Conservation (phyloP, 1,284 basidiomycete genomes). For the Malassezia brasiliensis region DNA sequence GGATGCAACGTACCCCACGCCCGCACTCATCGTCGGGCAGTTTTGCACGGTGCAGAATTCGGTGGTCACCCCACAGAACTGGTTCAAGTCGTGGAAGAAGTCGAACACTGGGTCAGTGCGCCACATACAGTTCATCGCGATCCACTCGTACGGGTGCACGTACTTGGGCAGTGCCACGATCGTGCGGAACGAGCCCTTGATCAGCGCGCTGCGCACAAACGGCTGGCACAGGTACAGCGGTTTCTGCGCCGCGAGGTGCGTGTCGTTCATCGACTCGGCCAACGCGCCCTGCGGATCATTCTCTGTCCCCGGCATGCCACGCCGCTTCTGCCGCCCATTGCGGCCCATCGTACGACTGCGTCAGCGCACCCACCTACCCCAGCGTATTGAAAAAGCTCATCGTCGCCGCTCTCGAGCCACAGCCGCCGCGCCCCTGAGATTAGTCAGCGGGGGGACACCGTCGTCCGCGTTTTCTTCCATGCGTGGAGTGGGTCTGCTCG, state of each 20-base stretch:
- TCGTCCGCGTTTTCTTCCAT: slow-evolving; percentile 1
- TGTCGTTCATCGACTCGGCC: slow-evolving; percentile 4
- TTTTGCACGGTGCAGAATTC: slow-evolving; percentile 84
- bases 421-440: background rate
- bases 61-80: slow-evolving; percentile 89
- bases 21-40: slow-evolving; percentile 89
- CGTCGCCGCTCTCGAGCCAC: background rate
- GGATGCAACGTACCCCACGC: slow-evolving; percentile 59
- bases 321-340: slow-evolving; percentile 30
- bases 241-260: slow-evolving; percentile 17
- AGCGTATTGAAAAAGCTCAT: slow-evolving; percentile 43
- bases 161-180: slow-evolving; percentile 93
- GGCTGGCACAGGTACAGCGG: slow-evolving; percentile 47
- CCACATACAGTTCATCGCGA: slow-evolving; percentile 79
- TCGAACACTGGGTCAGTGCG: slow-evolving; percentile 32
- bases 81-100: slow-evolving; percentile 82
- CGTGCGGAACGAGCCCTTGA: slow-evolving; percentile 97
- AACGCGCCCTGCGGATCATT: background rate
- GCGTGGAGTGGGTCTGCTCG: background rate
- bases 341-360: slow-evolving; percentile 40
- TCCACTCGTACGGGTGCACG: slow-evolving; percentile 64
- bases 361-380: slow-evolving; percentile 16
- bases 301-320: slow-evolving; percentile 4
- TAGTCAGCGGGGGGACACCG: background rate
- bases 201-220: slow-evolving; percentile 89